These are phyloP conservation scores for Collybia sordida DNA, from an alignment of 768 basidiomycete genomes.

Conservation along the genomic window DNA sequence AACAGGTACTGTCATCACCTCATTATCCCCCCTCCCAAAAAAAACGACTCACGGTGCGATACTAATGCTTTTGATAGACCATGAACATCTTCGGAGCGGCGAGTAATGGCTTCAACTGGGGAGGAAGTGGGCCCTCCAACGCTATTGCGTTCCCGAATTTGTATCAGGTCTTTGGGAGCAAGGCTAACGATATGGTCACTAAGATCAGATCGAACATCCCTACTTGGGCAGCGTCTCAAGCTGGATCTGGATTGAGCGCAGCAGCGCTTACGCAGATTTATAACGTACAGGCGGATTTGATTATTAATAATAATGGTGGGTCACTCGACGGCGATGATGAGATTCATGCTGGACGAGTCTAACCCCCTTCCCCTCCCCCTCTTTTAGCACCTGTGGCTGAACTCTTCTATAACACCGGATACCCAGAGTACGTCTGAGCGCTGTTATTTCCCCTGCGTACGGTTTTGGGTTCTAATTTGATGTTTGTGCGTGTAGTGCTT, in stretches of 20 bases:
- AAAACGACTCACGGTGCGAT: background rate
- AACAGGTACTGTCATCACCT: slow-evolving; percentile 33
- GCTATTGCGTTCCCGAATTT: slow-evolving; percentile 53
- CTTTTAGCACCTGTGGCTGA: slow-evolving; percentile 43
- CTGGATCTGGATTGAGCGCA: slow-evolving; percentile 35
- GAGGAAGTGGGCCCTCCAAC: slow-evolving; percentile 45
- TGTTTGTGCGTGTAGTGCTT: slow-evolving; percentile 26
- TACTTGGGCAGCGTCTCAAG: slow-evolving; percentile 44
- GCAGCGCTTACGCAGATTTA: slow-evolving; percentile 42
- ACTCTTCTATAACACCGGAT: slow-evolving; percentile 46
- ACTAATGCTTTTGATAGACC: slow-evolving; percentile 23
- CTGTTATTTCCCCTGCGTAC: background rate
- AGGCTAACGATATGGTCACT: slow-evolving; percentile 28
- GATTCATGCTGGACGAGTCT: background rate
- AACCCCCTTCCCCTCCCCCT: too few species aligned
- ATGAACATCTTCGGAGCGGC: slow-evolving; percentile 41
- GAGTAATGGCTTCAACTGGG: slow-evolving; percentile 38
- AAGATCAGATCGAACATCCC: slow-evolving; percentile 37
- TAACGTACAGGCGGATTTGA: slow-evolving; percentile 44
- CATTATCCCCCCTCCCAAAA: background rate
- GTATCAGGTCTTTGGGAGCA: slow-evolving; percentile 41
- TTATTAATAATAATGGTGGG: slow-evolving; percentile 46
- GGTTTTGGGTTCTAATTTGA: background rate
- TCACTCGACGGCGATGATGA: background rate
- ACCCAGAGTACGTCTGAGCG: slow-evolving; percentile 36